Evolutionary conservation across 345 rosid species (phyloP).

Genomic region (Ceriops tagal): DNA sequence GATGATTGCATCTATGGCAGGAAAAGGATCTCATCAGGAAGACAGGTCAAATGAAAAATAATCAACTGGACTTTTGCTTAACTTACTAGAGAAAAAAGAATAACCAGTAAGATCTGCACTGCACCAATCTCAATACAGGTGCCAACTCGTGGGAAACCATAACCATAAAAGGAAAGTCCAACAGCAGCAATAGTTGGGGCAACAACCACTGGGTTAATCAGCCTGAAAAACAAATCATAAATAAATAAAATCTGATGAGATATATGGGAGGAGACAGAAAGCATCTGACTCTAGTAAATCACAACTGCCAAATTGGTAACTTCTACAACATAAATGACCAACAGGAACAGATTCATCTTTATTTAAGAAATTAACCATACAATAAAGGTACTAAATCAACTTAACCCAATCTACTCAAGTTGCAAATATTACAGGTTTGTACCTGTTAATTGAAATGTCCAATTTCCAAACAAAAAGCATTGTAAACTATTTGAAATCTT

Average conservation of each 20-base stretch:
- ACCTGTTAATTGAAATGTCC: not conserved
- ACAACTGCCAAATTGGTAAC: not conserved
- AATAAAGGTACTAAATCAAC: not conserved
- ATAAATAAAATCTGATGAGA: not conserved
- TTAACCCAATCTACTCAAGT: not conserved
- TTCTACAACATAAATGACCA: not conserved
- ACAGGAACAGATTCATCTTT: slow-evolving; percentile 1
- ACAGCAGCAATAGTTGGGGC: slow-evolving; percentile 99
- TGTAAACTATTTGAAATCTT: slow-evolving; percentile 13
- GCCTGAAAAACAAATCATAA: slow-evolving; percentile 41
- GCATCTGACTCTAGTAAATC: not conserved
- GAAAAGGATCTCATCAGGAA: too few relatives aligned
- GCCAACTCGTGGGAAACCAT: slow-evolving; percentile 90
- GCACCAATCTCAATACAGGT: slow-evolving; percentile 87
- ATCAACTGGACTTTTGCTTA: slow-evolving; percentile 5
- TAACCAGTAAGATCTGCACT: slow-evolving; percentile 74
- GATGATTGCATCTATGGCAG: too few relatives aligned
- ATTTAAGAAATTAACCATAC: not conserved
- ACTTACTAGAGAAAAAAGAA: slow-evolving; percentile 92
- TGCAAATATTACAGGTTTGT: not conserved
- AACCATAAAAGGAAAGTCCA: slow-evolving; percentile 91
- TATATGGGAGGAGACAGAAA: not conserved
- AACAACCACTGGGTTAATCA: slow-evolving; percentile 94
- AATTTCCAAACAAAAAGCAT: not conserved
- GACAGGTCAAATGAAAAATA: not conserved